Evolutionary conservation across 148 eudicot genomes (phyloP).

Genomic region (Persicaria maculosa): DNA sequence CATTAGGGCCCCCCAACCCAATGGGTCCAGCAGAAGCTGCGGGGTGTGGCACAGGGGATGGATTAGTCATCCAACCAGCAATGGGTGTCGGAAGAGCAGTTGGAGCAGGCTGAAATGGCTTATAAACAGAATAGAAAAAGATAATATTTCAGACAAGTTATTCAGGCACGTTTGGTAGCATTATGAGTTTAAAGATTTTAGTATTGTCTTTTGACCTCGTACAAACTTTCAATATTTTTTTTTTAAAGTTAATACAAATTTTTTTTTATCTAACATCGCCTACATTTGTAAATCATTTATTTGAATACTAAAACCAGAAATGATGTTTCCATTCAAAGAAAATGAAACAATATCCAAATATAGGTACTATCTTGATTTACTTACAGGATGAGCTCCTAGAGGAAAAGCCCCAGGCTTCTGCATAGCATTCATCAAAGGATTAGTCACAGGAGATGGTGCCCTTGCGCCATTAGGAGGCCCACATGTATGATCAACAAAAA

Average conservation of each 20-base stretch:
- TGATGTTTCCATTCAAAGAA: too few relatives aligned
- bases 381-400: constrained; percentile 86
- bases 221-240: too few relatives aligned
- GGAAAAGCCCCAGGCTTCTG: constrained; percentile 77
- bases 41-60: constrained; percentile 70
- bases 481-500: constrained; percentile 87
- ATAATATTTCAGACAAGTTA: constrained; percentile 10
- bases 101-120: constrained; percentile 76
- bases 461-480: constrained; percentile 86
- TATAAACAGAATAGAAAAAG: constrained; percentile 12
- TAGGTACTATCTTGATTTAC: constrained; percentile 20
- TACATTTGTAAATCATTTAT: too few relatives aligned
- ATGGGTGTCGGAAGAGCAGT: constrained; percentile 55
- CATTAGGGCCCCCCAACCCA: constrained; percentile 57
- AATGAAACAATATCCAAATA: not conserved
- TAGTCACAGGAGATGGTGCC: constrained; percentile 78
- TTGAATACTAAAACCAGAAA: too few relatives aligned
- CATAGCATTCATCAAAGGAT: constrained; percentile 53
- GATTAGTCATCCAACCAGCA: constrained; percentile 89
- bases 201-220: too few relatives aligned
- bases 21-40: constrained; percentile 77
- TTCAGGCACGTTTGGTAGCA: too few relatives aligned
- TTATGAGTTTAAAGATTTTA: too few relatives aligned
- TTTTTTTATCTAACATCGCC: too few relatives aligned
- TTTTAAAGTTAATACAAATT: too few relatives aligned